Conservation (phyloP, 306 rosid species). For the Fagus crenata region DNA sequence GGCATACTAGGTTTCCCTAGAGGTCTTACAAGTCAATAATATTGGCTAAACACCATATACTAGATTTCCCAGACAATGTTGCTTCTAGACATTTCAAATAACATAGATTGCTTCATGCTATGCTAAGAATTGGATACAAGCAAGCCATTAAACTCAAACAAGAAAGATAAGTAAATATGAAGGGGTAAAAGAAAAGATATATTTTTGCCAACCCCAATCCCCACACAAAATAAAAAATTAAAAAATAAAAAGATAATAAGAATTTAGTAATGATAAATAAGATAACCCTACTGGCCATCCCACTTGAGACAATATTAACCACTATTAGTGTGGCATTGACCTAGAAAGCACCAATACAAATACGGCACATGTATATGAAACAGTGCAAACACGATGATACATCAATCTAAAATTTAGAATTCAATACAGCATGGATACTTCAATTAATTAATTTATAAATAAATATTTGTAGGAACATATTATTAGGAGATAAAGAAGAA, state of each 20-base stretch:
- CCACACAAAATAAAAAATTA: neutral
- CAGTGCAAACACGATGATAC: too few species aligned
- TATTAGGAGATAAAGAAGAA: too few species aligned
- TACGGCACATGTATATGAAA: too few species aligned
- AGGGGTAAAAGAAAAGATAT: neutral
- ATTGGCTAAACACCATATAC: neutral
- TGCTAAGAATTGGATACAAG: neutral
- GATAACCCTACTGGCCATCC: neutral
- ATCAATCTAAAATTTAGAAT: too few species aligned
- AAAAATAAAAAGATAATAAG: neutral
- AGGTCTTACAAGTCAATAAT: neutral
- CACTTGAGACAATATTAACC: neutral
- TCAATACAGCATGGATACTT: too few species aligned
- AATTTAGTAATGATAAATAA: neutral
- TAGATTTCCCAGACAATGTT: neutral
- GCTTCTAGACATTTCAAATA: neutral
- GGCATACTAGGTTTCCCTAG: neutral
- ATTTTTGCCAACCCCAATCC: neutral
- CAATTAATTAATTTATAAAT: too few species aligned
- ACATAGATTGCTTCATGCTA: neutral
- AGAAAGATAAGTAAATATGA: neutral
- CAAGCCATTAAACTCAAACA: neutral
- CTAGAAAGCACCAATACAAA: too few species aligned
- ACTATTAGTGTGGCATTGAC: neutral
- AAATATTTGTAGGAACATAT: too few species aligned